Conservation (phyloP, 116 monocot species). For the Dioscorea cayenensis region DNA sequence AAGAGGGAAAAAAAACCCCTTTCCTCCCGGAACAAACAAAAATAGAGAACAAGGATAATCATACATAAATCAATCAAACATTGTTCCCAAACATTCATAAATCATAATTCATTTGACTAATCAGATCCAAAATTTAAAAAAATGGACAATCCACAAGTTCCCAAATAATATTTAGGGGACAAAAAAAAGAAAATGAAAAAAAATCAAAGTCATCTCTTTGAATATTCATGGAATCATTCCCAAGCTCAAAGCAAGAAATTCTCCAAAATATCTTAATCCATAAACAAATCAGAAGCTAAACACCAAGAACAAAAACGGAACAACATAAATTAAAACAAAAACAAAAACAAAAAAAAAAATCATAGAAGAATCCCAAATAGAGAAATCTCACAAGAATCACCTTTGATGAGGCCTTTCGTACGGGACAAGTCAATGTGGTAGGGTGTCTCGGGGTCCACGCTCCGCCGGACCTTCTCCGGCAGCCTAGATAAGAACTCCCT, state of each 20-base stretch:
- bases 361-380: background rate
- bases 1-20: too few species aligned
- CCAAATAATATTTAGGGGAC: too few species aligned
- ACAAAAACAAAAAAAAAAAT: background rate
- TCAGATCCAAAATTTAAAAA: background rate
- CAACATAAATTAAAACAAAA: too few species aligned
- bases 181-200: too few species aligned
- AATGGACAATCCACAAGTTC: background rate
- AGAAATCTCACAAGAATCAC: slow-evolving; percentile 12
- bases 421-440: slow-evolving; percentile 59
- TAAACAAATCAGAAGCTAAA: too few species aligned
- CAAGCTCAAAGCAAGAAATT: too few species aligned
- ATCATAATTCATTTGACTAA: background rate
- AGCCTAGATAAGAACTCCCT: slow-evolving; percentile 54
- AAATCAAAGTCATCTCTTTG: too few species aligned
- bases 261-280: too few species aligned
- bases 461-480: slow-evolving; percentile 60
- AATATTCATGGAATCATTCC: too few species aligned
- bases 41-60: background rate
- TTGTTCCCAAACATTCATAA: background rate
- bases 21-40: too few species aligned
- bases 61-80: background rate
- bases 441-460: slow-evolving; percentile 74
- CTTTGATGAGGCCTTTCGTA: slow-evolving; percentile 39
- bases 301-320: too few species aligned